These are phyloP conservation scores for Cronartium quercuum DNA, from an alignment of 1,284 basidiomycete genomes.

Conservation along the genomic window DNA sequence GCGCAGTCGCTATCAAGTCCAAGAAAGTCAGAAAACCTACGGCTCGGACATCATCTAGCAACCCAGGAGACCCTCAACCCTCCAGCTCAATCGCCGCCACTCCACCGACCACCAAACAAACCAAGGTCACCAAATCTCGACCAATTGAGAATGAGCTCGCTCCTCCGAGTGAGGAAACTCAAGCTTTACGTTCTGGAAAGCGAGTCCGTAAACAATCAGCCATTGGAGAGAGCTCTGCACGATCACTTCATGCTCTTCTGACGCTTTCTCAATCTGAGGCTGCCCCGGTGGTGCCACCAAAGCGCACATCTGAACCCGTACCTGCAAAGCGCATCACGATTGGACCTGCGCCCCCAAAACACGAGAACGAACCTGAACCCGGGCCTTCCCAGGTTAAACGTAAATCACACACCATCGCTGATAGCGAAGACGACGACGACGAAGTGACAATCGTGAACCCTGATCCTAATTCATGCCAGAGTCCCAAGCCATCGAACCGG, in stretches of 20 bases:
- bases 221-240: conserved; percentile 7
- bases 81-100: neutral
- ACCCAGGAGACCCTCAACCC: neutral
- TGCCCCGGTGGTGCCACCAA: neutral
- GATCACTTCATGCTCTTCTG: conserved; percentile 15
- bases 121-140: neutral
- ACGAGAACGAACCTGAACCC: too few relatives aligned
- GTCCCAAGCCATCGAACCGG: too few relatives aligned
- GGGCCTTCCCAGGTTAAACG: too few relatives aligned
- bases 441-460: too few relatives aligned
- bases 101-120: neutral
- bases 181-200: neutral
- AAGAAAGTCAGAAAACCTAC: neutral
- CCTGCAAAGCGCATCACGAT: too few relatives aligned
- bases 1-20: too few relatives aligned
- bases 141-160: neutral
- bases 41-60: too few relatives aligned
- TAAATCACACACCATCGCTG: too few relatives aligned
- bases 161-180: neutral
- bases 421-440: too few relatives aligned
- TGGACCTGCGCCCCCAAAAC: too few relatives aligned
- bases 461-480: too few relatives aligned
- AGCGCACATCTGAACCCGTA: neutral
- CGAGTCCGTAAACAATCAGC: conserved; percentile 35
- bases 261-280: conserved; percentile 20